Evolutionary conservation across 2,329 filamentous ascomycete genomes (phyloP).

Genomic region (Fusarium sp.): DNA sequence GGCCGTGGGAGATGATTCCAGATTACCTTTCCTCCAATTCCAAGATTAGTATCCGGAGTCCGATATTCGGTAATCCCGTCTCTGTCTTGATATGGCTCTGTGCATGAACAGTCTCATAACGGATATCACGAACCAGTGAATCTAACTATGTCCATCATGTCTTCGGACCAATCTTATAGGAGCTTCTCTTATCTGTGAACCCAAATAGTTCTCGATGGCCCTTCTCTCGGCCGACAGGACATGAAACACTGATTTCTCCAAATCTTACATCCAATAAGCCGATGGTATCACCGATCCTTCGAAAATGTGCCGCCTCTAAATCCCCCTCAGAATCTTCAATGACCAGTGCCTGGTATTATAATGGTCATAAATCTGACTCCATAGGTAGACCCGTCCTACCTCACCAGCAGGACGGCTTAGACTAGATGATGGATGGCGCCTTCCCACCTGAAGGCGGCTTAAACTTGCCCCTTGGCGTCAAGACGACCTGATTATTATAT

Average conservation of each 20-base stretch:
- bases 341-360: background rate
- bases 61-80: background rate
- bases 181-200: background rate
- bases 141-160: background rate
- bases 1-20: background rate
- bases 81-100: background rate
- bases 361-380: background rate
- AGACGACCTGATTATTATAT: conserved; percentile 11
- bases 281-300: background rate
- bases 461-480: background rate
- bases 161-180: background rate
- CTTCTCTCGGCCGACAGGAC: background rate
- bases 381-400: conserved; percentile 23
- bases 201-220: too few relatives aligned
- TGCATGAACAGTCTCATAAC: background rate
- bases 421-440: conserved; percentile 1
- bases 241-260: too few relatives aligned
- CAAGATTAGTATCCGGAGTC: background rate
- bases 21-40: too few relatives aligned
- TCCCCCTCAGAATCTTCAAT: background rate
- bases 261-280: background rate
- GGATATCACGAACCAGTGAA: background rate
- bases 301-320: too few relatives aligned
- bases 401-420: conserved; percentile 18
- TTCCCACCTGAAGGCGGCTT: conserved; percentile 7